Evolutionary conservation across 768 basidiomycete genomes (phyloP), one percentile per base, ranked within the genome.

Genomic region (Roridomyces roridus): DNA sequence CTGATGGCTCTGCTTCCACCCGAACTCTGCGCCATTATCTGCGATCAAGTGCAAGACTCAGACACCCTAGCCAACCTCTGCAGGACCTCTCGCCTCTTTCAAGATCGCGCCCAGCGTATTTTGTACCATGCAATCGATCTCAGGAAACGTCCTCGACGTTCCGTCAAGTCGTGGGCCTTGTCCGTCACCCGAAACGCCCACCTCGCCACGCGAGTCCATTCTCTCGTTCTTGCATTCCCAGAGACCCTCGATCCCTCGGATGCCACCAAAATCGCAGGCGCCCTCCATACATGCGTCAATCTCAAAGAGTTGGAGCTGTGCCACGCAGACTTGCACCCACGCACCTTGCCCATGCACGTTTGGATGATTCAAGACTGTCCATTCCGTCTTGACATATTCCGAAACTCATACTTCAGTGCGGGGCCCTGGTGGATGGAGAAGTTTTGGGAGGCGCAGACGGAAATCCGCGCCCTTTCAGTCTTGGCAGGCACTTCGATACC

Each of bases 31-130:
- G 29, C 29, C 14, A 31, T 31, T 31, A 31, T 31, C 6, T 31
- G 29, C 14, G 29, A 31, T 6, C 7, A 31, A 31, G 7, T 31
- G 29, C 7, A 31, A 14, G 29, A 31, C 7, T 6, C 39, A 6
- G 39, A 6, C 21, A 41, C 39, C n/a, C 39, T 41, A 9, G 45
- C 52, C 26, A 43, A 31, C 37, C 39, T 58, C 35, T 58, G 57
- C 57, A 34, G 46, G n/a, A 58, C 50, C 18, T 58, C 50, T 24
- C 57, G 57, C 25, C 29, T 43, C 36, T 58, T 58, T 12, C 31
- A 37, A 29, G 45, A 47, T 12, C 50, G 46, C 25, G 57, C 57
- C 2, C 57, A 58, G 44, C 50, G 51, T 6, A 17, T 58, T 34
- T 20, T 58, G 23, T 58, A 51, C 31, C 51, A 25, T 29, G 42